A percentile compares a stretch with the other conserved stretches of the same genome.
Conservation (phyloP, 169 alveolate species). For the Eimeria praecox region DNA sequence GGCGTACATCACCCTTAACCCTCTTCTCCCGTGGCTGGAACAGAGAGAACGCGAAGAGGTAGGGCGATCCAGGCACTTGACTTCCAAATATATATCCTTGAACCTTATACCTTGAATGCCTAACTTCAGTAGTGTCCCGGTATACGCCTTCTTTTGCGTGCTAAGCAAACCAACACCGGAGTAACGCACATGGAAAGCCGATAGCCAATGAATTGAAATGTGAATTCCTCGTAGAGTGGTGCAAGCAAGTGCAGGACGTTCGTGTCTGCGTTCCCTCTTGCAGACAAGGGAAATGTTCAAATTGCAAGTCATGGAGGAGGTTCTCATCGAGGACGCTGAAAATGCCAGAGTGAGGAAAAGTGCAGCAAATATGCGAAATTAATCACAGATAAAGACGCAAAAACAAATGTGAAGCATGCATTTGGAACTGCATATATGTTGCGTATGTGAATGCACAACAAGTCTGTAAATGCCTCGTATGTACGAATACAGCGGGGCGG, state of each 20-base stretch:
- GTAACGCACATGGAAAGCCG: neutral
- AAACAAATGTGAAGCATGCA: neutral
- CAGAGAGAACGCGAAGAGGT: constrained; percentile 87
- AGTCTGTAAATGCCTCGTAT: neutral
- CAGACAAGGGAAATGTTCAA: constrained; percentile 87
- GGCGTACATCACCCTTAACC: constrained; percentile 89
- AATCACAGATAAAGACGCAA: neutral
- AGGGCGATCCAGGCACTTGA: neutral
- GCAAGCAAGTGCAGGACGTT: too few relatives aligned
- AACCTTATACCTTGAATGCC: neutral
- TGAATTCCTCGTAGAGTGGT: neutral
- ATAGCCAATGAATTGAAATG: too few relatives aligned
- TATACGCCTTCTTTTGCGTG: neutral
- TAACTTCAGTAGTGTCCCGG: neutral
- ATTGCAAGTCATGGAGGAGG: constrained; percentile 88
- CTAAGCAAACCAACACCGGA: neutral
- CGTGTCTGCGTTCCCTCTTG: neutral
- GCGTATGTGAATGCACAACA: neutral
- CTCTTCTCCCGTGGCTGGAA: constrained; percentile 91
- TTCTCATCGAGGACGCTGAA: constrained; percentile 88
- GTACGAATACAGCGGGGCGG: neutral
- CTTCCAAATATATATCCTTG: too few relatives aligned
- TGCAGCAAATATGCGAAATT: neutral
- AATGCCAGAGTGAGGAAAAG: constrained; percentile 80
- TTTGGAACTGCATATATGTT: neutral